phyloP scores from a whole-genome alignment of 73 alveolate species.

The Breviolum minutum region DNA sequence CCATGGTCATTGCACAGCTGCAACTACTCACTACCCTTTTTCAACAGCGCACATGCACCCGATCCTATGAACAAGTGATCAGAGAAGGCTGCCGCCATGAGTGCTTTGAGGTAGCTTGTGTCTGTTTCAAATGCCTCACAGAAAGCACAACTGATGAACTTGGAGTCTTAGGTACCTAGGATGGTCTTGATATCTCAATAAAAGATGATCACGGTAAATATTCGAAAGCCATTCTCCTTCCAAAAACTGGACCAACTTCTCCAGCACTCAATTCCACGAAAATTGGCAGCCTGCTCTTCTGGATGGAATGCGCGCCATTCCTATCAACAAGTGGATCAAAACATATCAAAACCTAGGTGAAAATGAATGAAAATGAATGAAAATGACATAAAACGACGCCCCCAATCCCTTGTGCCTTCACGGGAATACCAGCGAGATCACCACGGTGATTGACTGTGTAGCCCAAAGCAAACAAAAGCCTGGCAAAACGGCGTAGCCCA shows the following conservation, averaged over 20 bases:
- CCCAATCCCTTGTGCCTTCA: constrained; percentile 9
- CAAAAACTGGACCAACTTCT: too few relatives aligned
- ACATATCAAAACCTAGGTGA: not conserved
- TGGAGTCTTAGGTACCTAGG: not conserved
- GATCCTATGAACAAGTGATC: constrained; percentile 47
- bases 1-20: not conserved
- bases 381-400: not conserved
- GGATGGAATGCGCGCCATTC: constrained; percentile 81
- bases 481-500: not conserved
- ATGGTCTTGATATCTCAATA: too few relatives aligned
- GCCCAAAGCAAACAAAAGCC: constrained; percentile 79
- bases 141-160: not conserved
- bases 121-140: not conserved
- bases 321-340: not conserved
- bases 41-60: not conserved
- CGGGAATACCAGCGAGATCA: constrained; percentile 61
- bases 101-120: constrained; percentile 40
- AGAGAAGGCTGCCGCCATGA: constrained; percentile 71
- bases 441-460: constrained; percentile 2
- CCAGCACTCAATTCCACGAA: too few relatives aligned
- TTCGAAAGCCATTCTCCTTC: not conserved
- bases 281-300: constrained; percentile 11
- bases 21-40: not conserved
- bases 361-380: not conserved
- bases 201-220: too few relatives aligned